phyloP scores from a whole-genome alignment of 257 asterid species.

The Salvia hispanica region DNA sequence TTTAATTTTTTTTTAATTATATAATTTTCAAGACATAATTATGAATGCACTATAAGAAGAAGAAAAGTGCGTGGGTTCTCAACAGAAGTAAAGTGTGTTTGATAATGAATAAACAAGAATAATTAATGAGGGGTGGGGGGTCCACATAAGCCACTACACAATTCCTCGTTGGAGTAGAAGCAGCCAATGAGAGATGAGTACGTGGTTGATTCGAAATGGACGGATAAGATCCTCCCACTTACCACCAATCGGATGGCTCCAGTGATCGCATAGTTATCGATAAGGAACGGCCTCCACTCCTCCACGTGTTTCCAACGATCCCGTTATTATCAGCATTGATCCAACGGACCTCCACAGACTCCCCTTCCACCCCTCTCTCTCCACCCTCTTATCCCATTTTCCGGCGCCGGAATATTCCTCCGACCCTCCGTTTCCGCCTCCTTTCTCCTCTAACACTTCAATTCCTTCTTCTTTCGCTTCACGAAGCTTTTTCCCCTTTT shows the following conservation, averaged over 20 bases:
- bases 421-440: conserved; percentile 19
- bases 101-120: not conserved
- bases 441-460: too few species aligned
- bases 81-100: not conserved
- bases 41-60: too few species aligned
- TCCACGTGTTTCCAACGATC: conserved; percentile 56
- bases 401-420: conserved; percentile 36
- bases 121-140: conserved; percentile 6
- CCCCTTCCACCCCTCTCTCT: conserved; percentile 10
- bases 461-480: not conserved
- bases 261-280: conserved; percentile 46
- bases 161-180: conserved; percentile 29
- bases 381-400: conserved; percentile 11
- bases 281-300: conserved; percentile 42
- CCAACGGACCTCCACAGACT: conserved; percentile 49
- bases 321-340: conserved; percentile 56
- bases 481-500: too few species aligned
- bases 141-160: conserved; percentile 34
- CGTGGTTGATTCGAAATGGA: conserved; percentile 42
- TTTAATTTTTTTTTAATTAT: too few species aligned
- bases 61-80: not conserved
- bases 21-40: too few species aligned
- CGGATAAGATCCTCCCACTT: conserved; percentile 50
- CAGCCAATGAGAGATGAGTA: conserved; percentile 41
- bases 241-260: conserved; percentile 48